Evolutionary conservation across 352 stramenopile species (phyloP), one percentile per base, ranked within the genome.

Genomic region (Phytophthora chlamydospora): DNA sequence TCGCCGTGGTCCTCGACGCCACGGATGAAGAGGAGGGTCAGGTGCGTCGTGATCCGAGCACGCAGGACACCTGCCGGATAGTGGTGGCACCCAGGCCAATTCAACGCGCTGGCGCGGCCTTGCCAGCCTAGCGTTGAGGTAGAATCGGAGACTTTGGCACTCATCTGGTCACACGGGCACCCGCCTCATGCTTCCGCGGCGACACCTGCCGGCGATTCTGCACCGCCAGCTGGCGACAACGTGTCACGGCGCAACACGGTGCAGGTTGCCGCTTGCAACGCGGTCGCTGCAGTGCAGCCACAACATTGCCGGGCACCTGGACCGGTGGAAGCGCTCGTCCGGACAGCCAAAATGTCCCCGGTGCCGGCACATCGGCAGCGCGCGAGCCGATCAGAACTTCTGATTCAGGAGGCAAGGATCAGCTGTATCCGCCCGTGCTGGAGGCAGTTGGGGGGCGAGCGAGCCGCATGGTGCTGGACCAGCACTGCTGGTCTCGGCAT

Each of bases 91-190:
- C 27, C 59, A 52, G 51, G 27, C 42, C 43, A 57, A 57, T 62
- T 67, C 19, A 31, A 39, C 42, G 51, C 58, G 19, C 49, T 49
- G 51, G 36, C 27, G 33, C 29, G 43, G 27, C 31, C 40, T 50
- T 19, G 43, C 1, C 43, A 55, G 42, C 12, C 46, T 38, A 49
- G 13, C 4, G 29, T 21, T 34, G 14, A 48, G n/a, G 55, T 66
- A 66, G 56, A 70, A 70, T 55, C 51, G 36, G 41, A 62, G 55
- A 66, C 62, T 17, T 46, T 57, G 40, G 47, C 66, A 47, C 11
- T 69, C 61, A 69, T 65, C 61, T 69, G 55, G 54, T 50, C 34
- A 66, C 47, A 50, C 40, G 21, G 11, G 35, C 62, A 67, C 56
- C 62, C 43, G 49, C 62, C 62, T 66, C 62, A 67, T 49, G 62